Percentiles rank a stretch among this genome's conserved stretches.
These are phyloP conservation scores for Babesia caballi DNA, from an alignment of 169 alveolate species.

Conservation along the genomic window DNA sequence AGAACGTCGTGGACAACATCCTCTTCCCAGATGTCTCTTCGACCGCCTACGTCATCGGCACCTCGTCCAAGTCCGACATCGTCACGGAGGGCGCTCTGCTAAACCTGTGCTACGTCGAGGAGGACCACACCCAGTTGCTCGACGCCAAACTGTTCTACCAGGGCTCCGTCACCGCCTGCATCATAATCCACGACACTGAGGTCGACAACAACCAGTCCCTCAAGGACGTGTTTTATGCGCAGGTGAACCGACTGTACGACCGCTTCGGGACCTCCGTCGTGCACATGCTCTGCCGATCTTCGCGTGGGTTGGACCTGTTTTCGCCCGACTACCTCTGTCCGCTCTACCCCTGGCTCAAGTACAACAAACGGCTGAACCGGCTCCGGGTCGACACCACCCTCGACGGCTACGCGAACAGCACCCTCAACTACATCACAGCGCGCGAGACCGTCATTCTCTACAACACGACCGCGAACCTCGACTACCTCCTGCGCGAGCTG, in stretches of 20 bases:
- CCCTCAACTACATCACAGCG: not conserved
- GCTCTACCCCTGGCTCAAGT: slow-evolving; percentile 28
- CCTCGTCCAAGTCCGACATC: not conserved
- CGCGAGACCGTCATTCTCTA: slow-evolving; percentile 1
- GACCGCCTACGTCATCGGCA: slow-evolving; percentile 3
- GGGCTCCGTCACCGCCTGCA: slow-evolving; percentile 2
- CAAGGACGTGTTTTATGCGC: slow-evolving; percentile 4
- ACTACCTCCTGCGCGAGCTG: slow-evolving; percentile 18
- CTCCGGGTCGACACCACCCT: slow-evolving; percentile 1
- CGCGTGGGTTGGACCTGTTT: slow-evolving; percentile 3
- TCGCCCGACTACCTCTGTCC: not conserved
- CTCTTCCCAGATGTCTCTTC: slow-evolving; percentile 20
- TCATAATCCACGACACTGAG: slow-evolving; percentile 30
- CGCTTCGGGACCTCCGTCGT: not conserved
- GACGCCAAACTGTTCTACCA: slow-evolving; percentile 6
- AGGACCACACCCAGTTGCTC: not conserved
- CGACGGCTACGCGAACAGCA: slow-evolving; percentile 9
- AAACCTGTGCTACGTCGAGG: not conserved
- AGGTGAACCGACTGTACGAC: not conserved
- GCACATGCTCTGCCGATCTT: slow-evolving; percentile 16
- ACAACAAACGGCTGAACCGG: not conserved
- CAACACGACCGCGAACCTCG: not conserved
- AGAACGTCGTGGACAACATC: slow-evolving; percentile 7
- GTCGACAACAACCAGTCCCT: not conserved
- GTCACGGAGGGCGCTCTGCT: not conserved